Percentiles rank a stretch among this genome's conserved stretches.
These are phyloP conservation scores for Anthracocystis panici-leucophaei DNA, from an alignment of 1,284 basidiomycete species.

Conservation along the genomic window DNA sequence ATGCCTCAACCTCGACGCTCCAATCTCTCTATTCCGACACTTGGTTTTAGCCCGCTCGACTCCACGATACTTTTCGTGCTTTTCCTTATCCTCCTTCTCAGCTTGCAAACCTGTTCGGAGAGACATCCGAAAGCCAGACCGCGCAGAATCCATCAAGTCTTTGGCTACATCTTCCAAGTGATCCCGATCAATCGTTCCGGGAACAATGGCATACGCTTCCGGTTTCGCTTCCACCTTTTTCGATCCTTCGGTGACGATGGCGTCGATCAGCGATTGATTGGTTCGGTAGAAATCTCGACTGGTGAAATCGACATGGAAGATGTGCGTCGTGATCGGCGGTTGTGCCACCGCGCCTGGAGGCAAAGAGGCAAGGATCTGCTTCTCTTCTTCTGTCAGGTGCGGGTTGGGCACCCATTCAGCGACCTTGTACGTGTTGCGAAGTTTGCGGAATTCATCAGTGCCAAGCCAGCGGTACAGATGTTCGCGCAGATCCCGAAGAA, in stretches of 20 bases:
- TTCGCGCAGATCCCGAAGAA: conserved; percentile 52
- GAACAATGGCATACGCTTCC: conserved; percentile 51
- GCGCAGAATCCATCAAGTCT: conserved; percentile 56
- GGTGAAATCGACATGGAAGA: conserved; percentile 56
- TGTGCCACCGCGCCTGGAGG: conserved; percentile 41
- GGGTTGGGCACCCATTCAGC: conserved; percentile 56
- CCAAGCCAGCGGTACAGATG: conserved; percentile 58
- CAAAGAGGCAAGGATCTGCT: conserved; percentile 40
- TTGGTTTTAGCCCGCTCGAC: conserved; percentile 55
- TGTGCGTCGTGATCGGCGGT: conserved; percentile 51
- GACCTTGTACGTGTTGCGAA: conserved; percentile 49
- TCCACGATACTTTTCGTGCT: conserved; percentile 54
- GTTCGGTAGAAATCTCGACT: conserved; percentile 52
- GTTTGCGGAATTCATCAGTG: conserved; percentile 57
- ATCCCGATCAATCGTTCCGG: conserved; percentile 50
- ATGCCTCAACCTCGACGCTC: conserved; percentile 43
- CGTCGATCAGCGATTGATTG: conserved; percentile 54
- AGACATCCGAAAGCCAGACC: conserved; percentile 54
- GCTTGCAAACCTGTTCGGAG: conserved; percentile 51
- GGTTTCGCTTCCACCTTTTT: conserved; percentile 53
- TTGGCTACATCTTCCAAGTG: conserved; percentile 58
- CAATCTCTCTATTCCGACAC: conserved; percentile 53
- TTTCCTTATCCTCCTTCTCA: conserved; percentile 57
- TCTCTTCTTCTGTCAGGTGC: conserved; percentile 41
- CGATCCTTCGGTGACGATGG: conserved; percentile 41